These are phyloP conservation scores for Trichoderma sp. DNA, from an alignment of 2,329 filamentous ascomycete species.

Conservation along the genomic window DNA sequence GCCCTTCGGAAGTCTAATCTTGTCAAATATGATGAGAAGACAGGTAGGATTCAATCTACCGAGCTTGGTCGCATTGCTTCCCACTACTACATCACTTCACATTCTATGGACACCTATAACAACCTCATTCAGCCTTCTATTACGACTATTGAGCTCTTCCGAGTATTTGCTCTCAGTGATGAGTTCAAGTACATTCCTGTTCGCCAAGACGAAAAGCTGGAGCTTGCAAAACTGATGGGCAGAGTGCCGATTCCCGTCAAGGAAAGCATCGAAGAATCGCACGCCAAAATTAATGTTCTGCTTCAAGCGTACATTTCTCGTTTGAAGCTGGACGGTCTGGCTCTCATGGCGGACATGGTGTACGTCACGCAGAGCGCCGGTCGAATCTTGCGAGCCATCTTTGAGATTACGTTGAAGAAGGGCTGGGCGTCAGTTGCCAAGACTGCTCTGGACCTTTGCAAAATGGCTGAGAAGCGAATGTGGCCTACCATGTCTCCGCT, in stretches of 20 bases:
- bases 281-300: conserved; percentile 97
- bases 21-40: conserved; percentile 93
- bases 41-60: conserved; percentile 83
- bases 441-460: conserved; percentile 89
- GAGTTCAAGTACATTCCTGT: conserved; percentile 99
- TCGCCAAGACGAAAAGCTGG: conserved; percentile 94
- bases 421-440: conserved; percentile 94
- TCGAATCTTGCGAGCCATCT: conserved; percentile 91
- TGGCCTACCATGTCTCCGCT: conserved; percentile 98
- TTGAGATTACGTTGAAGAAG: conserved; percentile 96
- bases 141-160: conserved; percentile 92
- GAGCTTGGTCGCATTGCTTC: conserved; percentile 95
- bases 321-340: conserved; percentile 88
- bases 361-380: conserved; percentile 98
- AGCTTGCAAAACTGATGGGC: conserved; percentile 86
- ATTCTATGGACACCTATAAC: conserved; percentile 96
- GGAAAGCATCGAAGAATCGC: conserved; percentile 93
- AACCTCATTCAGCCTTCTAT: conserved; percentile 92
- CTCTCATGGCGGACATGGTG: conserved; percentile 96
- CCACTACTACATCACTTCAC: conserved; percentile 97
- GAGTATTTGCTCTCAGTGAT: conserved; percentile 91
- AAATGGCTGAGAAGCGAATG: conserved; percentile 99
- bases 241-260: conserved; percentile 95
- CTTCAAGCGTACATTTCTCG: conserved; percentile 96
- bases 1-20: conserved; percentile 86